Conservation (phyloP, 2,329 filamentous ascomycete genomes). For the Colletotrichum tanaceti region DNA sequence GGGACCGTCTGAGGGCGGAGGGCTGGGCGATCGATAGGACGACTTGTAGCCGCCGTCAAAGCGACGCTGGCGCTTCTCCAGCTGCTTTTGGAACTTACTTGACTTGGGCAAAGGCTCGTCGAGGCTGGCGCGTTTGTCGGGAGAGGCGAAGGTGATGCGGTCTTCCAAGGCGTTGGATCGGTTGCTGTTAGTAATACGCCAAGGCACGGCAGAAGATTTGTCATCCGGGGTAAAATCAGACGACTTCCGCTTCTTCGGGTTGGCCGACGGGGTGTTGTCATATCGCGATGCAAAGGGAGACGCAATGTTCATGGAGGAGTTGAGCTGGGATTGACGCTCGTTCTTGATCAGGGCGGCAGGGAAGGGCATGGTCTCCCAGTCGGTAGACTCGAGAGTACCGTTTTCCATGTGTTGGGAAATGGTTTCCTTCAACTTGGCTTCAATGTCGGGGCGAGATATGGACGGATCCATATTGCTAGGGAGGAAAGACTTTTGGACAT, state of each 20-base stretch:
- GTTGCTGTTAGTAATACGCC: conserved; percentile 75
- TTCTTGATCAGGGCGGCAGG: conserved; percentile 85
- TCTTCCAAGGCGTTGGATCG: conserved; percentile 71
- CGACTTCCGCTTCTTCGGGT: conserved; percentile 85
- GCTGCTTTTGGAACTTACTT: conserved; percentile 91
- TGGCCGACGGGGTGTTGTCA: conserved; percentile 46
- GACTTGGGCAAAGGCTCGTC: conserved; percentile 59
- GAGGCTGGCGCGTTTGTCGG: conserved; percentile 59
- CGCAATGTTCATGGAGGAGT: conserved; percentile 49
- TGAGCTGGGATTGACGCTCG: conserved; percentile 69
- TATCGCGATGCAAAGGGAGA: conserved; percentile 43
- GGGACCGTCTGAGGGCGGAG: conserved; percentile 71
- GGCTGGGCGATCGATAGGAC: conserved; percentile 66
- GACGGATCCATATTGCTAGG: conserved; percentile 74
- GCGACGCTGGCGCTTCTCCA: conserved; percentile 90
- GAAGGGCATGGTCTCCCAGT: conserved; percentile 86
- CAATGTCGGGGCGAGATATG: conserved; percentile 77
- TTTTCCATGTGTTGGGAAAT: conserved; percentile 85
- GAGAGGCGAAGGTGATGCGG: conserved; percentile 74
- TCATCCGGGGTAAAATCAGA: conserved; percentile 69
- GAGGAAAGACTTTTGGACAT: conserved; percentile 90
- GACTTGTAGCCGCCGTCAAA: conserved; percentile 77
- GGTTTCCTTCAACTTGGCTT: conserved; percentile 84
- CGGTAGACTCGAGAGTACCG: conserved; percentile 75
- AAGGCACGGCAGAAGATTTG: conserved; percentile 70